Percentiles rank a stretch among this genome's conserved stretches.
Conservation (phyloP, 129 eudicot genomes). For the Ambrosia artemisiifolia region DNA sequence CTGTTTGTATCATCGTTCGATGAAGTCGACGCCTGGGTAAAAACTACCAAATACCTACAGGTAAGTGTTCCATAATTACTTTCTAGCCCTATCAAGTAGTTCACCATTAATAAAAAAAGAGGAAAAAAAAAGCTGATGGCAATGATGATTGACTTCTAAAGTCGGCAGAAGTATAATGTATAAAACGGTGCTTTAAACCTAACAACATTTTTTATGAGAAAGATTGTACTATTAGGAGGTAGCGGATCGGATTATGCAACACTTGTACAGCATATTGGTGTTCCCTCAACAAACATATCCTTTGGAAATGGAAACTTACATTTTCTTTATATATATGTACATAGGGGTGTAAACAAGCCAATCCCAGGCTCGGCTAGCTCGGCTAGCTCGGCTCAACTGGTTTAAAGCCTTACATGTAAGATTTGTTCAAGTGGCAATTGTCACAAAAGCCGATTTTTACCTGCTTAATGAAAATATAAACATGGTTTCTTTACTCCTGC, state of each 20-base stretch:
- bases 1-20: no score
- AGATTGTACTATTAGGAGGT: slow-evolving; percentile 80
- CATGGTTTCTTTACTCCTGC: background rate
- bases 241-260: slow-evolving; percentile 83
- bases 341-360: no score
- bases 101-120: background rate
- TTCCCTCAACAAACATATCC: slow-evolving; percentile 66
- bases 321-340: background rate
- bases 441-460: background rate
- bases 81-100: background rate
- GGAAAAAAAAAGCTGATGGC: background rate
- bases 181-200: background rate
- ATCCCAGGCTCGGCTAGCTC: no score
- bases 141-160: slow-evolving; percentile 1
- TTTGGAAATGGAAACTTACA: slow-evolving; percentile 54
- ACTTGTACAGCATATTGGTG: slow-evolving; percentile 80
- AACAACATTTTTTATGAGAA: slow-evolving; percentile 20
- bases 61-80: slow-evolving; percentile 34
- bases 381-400: no score
- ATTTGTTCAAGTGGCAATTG: no score
- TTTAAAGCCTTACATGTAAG: no score
- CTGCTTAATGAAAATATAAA: background rate
- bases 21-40: slow-evolving; percentile 50
- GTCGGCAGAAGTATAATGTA: background rate
- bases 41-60: slow-evolving; percentile 34